Evolutionary conservation across 225 moss, liverwort and hornwort genomes (phyloP).

Genomic region (Polytrichum commune): DNA sequence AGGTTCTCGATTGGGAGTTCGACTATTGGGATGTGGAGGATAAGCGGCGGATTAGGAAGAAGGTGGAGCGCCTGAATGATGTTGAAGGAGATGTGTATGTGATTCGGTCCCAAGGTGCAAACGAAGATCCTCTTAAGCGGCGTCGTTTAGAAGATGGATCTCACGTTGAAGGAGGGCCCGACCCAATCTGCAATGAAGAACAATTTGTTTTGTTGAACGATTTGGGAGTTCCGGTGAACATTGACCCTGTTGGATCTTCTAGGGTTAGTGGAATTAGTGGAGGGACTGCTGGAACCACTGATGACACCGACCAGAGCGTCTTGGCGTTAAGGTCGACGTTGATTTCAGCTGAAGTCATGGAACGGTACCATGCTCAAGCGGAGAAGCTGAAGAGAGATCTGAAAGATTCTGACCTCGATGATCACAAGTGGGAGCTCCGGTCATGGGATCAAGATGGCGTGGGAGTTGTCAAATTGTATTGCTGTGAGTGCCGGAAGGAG

Average conservation of each 20-base stretch:
- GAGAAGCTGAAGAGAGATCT: background rate
- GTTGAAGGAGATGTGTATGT: background rate
- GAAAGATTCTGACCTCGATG: background rate
- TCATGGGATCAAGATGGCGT: background rate
- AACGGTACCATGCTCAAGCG: background rate
- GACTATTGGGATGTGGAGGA: background rate
- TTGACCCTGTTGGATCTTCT: background rate
- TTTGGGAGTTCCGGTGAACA: background rate
- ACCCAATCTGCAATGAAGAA: background rate
- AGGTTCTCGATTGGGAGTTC: no score
- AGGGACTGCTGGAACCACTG: background rate
- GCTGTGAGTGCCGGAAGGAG: background rate
- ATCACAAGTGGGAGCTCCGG: no score
- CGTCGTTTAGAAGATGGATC: background rate
- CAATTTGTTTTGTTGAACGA: no score
- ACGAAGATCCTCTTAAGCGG: background rate
- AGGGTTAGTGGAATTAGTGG: background rate
- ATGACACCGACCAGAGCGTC: background rate
- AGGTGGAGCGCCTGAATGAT: background rate
- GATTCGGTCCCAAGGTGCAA: background rate
- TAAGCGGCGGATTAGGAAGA: background rate
- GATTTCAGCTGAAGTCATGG: background rate
- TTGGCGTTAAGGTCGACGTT: background rate
- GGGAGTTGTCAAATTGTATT: background rate
- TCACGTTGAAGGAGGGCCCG: background rate